Evolutionary conservation across 495 filamentous ascomycete species (phyloP).

Genomic region (Talaromyces proteolyticus): DNA sequence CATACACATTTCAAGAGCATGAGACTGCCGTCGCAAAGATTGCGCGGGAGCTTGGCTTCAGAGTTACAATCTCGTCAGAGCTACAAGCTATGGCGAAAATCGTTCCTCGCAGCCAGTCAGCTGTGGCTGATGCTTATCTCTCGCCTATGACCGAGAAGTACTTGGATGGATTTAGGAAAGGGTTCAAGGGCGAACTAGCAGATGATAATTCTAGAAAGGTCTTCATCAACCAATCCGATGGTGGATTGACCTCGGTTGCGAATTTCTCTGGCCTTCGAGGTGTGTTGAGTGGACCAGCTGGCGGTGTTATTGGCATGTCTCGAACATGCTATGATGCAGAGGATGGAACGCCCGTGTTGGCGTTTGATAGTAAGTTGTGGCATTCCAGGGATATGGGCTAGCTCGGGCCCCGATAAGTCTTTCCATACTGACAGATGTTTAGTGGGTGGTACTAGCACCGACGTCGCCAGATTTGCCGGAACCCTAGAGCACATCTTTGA

Average conservation of each 20-base stretch:
- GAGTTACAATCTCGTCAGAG: slow-evolving; percentile 48
- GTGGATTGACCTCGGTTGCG: slow-evolving; percentile 48
- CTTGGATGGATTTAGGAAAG: slow-evolving; percentile 74
- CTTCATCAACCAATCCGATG: slow-evolving; percentile 55
- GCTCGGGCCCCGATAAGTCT: neutral
- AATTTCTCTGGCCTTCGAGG: slow-evolving; percentile 54
- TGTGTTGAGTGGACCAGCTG: slow-evolving; percentile 57
- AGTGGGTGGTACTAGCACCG: slow-evolving; percentile 88
- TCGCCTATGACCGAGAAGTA: slow-evolving; percentile 96
- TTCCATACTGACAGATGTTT: slow-evolving; percentile 1
- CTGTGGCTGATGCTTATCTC: slow-evolving; percentile 92
- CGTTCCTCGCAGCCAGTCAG: slow-evolving; percentile 78
- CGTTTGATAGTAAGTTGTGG: slow-evolving; percentile 63
- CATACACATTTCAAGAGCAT: slow-evolving; percentile 49
- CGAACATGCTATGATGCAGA: slow-evolving; percentile 84
- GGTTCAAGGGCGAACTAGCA: slow-evolving; percentile 48
- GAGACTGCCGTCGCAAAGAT: slow-evolving; percentile 41
- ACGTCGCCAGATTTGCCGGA: slow-evolving; percentile 89
- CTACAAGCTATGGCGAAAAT: slow-evolving; percentile 83
- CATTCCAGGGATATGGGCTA: neutral
- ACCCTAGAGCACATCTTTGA: slow-evolving; percentile 96
- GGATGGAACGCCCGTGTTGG: slow-evolving; percentile 88
- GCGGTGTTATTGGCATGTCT: slow-evolving; percentile 86
- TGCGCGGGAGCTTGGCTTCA: slow-evolving; percentile 43
- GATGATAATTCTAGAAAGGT: slow-evolving; percentile 42